Conservation (phyloP, 768 basidiomycete species). For the Lentinula sp. region DNA sequence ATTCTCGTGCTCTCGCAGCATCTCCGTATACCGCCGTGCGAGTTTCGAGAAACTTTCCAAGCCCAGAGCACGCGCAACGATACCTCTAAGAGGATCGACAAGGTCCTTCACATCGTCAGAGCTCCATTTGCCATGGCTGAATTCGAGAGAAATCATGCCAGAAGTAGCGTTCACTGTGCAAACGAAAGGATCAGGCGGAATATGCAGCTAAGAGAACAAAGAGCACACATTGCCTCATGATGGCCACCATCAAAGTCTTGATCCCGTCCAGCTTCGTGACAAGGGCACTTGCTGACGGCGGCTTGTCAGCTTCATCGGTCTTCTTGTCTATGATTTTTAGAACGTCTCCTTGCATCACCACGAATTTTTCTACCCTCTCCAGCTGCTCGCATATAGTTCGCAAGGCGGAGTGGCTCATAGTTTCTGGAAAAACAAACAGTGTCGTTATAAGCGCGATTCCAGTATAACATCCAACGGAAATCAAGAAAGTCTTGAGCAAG, state of each 20-base stretch:
- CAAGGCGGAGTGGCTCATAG: slow-evolving; percentile 36
- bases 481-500: slow-evolving; percentile 33
- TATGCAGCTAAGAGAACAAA: neutral
- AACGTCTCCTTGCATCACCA: slow-evolving; percentile 25
- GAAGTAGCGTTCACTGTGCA: slow-evolving; percentile 23
- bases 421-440: slow-evolving; percentile 46
- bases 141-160: slow-evolving; percentile 34
- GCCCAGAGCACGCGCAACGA: slow-evolving; percentile 20
- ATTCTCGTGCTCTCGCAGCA: neutral
- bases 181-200: neutral
- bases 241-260: slow-evolving; percentile 16
- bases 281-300: slow-evolving; percentile 5
- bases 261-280: slow-evolving; percentile 13
- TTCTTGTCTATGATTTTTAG: slow-evolving; percentile 11
- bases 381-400: slow-evolving; percentile 22
- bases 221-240: slow-evolving; percentile 21
- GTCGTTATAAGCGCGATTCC: slow-evolving; percentile 42
- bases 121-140: slow-evolving; percentile 40
- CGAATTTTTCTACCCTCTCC: slow-evolving; percentile 18
- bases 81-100: slow-evolving; percentile 24
- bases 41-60: slow-evolving; percentile 25
- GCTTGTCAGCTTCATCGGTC: slow-evolving; percentile 10
- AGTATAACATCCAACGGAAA: slow-evolving; percentile 39
- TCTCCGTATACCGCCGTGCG: slow-evolving; percentile 11
- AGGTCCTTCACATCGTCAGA: slow-evolving; percentile 33